A percentile compares a stretch with the other conserved stretches of the same genome.
Evolutionary conservation across 768 basidiomycete species (phyloP).

Genomic region (Lyophyllum atratum): DNA sequence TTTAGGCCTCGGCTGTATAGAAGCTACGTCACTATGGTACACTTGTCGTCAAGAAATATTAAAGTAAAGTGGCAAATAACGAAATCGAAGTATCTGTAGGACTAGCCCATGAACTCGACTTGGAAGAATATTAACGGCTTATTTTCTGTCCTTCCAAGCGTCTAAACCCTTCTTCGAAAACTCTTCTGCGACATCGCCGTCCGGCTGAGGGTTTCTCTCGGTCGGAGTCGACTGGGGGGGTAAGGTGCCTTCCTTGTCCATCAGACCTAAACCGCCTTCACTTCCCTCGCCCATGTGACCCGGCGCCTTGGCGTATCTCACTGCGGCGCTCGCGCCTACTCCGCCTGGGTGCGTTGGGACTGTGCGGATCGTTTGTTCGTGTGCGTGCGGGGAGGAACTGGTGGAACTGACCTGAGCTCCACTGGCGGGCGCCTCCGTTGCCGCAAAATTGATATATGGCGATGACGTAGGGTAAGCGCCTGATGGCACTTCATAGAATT

Average conservation of each 20-base stretch:
- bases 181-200: constrained; percentile 42
- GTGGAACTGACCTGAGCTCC: constrained; percentile 44
- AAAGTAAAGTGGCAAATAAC: constrained; percentile 1
- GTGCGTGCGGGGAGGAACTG: constrained; percentile 38
- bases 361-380: constrained; percentile 44
- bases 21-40: background rate
- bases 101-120: background rate
- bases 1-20: background rate
- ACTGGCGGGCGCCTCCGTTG: constrained; percentile 40
- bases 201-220: constrained; percentile 49
- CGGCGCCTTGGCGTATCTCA: constrained; percentile 41
- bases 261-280: constrained; percentile 41
- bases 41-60: background rate
- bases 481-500: constrained; percentile 68
- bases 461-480: constrained; percentile 63
- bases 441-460: constrained; percentile 42
- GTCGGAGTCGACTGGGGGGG: constrained; percentile 38
- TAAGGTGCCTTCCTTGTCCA: constrained; percentile 41
- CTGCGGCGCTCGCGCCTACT: constrained; percentile 48
- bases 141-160: constrained; percentile 53
- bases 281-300: constrained; percentile 50
- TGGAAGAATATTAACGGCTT: constrained; percentile 14
- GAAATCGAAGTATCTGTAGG: background rate
- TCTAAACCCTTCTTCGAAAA: constrained; percentile 48
- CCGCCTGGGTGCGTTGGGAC: constrained; percentile 43